Evolutionary conservation across 2,329 filamentous ascomycete genomes (phyloP).

Genomic region (Ophiosphaerella herpotricha): DNA sequence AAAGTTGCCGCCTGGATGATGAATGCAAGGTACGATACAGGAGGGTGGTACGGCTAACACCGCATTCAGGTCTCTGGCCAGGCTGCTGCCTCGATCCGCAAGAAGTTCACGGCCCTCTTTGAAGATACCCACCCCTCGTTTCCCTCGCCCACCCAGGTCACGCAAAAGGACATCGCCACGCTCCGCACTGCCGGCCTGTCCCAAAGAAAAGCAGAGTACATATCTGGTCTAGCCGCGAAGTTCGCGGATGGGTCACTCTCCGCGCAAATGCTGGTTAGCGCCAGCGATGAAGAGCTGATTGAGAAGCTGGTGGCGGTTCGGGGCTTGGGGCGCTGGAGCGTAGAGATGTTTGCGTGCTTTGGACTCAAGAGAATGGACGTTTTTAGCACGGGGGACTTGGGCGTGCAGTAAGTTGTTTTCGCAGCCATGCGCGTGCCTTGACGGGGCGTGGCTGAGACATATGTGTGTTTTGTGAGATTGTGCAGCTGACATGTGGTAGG

Average conservation of each 20-base stretch:
- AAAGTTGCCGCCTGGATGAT: no score
- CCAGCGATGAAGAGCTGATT: slow-evolving; percentile 84
- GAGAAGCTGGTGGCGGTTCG: slow-evolving; percentile 82
- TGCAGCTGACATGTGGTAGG: slow-evolving; percentile 35
- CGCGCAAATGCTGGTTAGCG: slow-evolving; percentile 74
- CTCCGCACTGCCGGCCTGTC: slow-evolving; percentile 87
- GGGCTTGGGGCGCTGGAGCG: slow-evolving; percentile 86
- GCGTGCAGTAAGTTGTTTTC: slow-evolving; percentile 72
- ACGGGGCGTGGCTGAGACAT: background rate
- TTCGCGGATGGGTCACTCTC: slow-evolving; percentile 77
- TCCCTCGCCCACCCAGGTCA: slow-evolving; percentile 76
- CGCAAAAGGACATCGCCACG: slow-evolving; percentile 60
- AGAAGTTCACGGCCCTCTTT: slow-evolving; percentile 64
- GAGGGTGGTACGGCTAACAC: background rate
- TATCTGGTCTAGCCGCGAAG: slow-evolving; percentile 81
- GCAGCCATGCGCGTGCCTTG: background rate
- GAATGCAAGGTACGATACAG: no score
- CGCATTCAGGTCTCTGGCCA: slow-evolving; percentile 74
- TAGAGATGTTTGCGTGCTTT: slow-evolving; percentile 92
- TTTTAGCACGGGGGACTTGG: slow-evolving; percentile 88
- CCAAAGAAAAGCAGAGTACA: slow-evolving; percentile 94
- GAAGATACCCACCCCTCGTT: slow-evolving; percentile 57
- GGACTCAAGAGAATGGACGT: slow-evolving; percentile 93
- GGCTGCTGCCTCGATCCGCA: slow-evolving; percentile 86
- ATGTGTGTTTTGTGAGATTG: no score